Evolutionary conservation across 192 early-diverging fungal species (phyloP).

Genomic region (Kickxella alabastrina): DNA sequence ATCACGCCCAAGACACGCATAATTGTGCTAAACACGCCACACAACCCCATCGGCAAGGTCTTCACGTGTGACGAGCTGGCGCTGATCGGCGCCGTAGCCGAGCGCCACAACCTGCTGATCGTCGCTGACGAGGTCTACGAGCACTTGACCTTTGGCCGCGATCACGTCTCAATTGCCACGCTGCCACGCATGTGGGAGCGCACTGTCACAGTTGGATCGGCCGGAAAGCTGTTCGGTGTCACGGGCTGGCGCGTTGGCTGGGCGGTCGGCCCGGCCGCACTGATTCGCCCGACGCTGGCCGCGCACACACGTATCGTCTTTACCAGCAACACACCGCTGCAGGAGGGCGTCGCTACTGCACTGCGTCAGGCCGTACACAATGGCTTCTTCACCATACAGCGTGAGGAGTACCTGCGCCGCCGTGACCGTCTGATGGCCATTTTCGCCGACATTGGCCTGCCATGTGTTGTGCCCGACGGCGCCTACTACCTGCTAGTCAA

Average conservation of each 20-base stretch:
- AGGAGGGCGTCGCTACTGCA: constrained; percentile 76
- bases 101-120: constrained; percentile 79
- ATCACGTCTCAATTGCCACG: constrained; percentile 73
- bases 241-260: constrained; percentile 98
- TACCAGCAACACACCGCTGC: constrained; percentile 83
- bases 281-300: constrained; percentile 71
- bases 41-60: constrained; percentile 91
- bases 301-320: constrained; percentile 91
- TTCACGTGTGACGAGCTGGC: constrained; percentile 70
- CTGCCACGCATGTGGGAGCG: constrained; percentile 86
- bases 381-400: constrained; percentile 68
- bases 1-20: constrained; percentile 78
- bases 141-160: constrained; percentile 77
- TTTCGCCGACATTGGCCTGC: constrained; percentile 65
- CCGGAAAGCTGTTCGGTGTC: constrained; percentile 92
- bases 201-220: constrained; percentile 88
- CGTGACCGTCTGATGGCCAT: constrained; percentile 69
- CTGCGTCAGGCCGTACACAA: constrained; percentile 60
- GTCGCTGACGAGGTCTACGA: constrained; percentile 95
- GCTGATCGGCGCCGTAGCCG: constrained; percentile 71
- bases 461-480: constrained; percentile 83
- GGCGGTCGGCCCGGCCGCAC: constrained; percentile 70
- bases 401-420: constrained; percentile 61
- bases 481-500: constrained; percentile 93
- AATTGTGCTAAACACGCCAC: constrained; percentile 91